Evolutionary conservation across 768 basidiomycete species (phyloP), one percentile per base, ranked within the genome.

Genomic region (Suillus variegatus): DNA sequence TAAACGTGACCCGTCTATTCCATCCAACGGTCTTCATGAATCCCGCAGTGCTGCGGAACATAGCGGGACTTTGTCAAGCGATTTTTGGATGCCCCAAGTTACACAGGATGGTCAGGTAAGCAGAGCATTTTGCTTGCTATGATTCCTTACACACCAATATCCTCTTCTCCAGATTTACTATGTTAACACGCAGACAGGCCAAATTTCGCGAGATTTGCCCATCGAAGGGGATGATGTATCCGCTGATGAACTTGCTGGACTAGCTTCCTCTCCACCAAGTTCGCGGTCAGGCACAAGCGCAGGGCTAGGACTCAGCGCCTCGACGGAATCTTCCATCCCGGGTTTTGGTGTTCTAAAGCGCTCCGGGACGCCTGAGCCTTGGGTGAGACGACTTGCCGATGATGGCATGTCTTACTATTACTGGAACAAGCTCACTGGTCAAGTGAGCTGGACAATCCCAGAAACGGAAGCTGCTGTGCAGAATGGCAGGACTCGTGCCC

Each of bases 81-180:
- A 96, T 70, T 96, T 90, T 77, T 98, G 96, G 96, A 88, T 95
- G 75, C 96, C 96, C 13, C 86, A 88, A 70, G 86, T 97, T 46
- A 91, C 92, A 3, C 78, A 83, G 52, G 88, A 92, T 70, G 93
- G 94, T 60, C 93, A 93, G 85, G 95, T 92, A 73, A 74, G 88
- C 77, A 44, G 64, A 63, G 60, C n/a, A 25, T 63, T 56, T 60
- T 47, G n/a, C 43, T 41, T 36, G 46, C 43, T 49, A 25, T 63
- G 63, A 38, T 10, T 13, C 18, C 52, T 22, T 51, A 25, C 16
- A 16, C 20, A 47, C 25, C 43, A 25, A 57, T 36, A 10, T 55
- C 40, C 44, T 46, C 58, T 51, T 22, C n/a, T 40, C 61, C 63
- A 97, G 95, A 95, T 99, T 74, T 96, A 89, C 82, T 99, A 98